A percentile compares a stretch with the other conserved stretches of the same genome.
phyloP scores from a whole-genome alignment of 345 rosid species.

The Camelina neglecta region DNA sequence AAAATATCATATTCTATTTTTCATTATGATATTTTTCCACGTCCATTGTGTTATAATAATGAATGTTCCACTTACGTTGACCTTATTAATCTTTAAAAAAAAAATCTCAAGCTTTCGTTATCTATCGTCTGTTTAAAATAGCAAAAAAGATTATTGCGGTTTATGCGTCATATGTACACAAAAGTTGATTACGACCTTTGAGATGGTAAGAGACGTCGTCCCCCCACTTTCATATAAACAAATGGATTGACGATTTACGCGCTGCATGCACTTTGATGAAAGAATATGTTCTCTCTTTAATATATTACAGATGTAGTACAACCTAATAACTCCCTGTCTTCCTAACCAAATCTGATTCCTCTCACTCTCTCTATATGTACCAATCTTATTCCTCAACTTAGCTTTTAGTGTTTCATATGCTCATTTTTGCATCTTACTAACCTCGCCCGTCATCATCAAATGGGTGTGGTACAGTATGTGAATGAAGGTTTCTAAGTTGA shows the following conservation, averaged over 20 bases:
- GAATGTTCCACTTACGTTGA: slow-evolving; percentile 42
- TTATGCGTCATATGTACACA: slow-evolving; percentile 37
- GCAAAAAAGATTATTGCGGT: slow-evolving; percentile 30
- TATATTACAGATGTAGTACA: slow-evolving; percentile 18
- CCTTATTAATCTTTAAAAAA: neutral
- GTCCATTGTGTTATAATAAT: slow-evolving; percentile 17
- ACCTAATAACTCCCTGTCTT: slow-evolving; percentile 22
- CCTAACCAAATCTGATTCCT: slow-evolving; percentile 41
- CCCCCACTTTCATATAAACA: slow-evolving; percentile 17
- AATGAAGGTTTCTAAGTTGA: neutral
- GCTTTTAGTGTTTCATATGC: slow-evolving; percentile 20
- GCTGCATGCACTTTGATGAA: slow-evolving; percentile 4
- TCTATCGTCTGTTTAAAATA: slow-evolving; percentile 34
- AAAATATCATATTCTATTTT: neutral
- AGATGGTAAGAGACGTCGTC: slow-evolving; percentile 37
- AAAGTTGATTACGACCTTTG: slow-evolving; percentile 39
- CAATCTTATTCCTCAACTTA: slow-evolving; percentile 32
- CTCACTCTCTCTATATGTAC: neutral
- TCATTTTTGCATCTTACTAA: slow-evolving; percentile 19
- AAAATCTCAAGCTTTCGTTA: slow-evolving; percentile 20
- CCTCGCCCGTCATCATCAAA: slow-evolving; percentile 29
- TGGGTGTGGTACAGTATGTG: slow-evolving; percentile 6
- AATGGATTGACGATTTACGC: slow-evolving; percentile 10
- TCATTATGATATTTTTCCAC: slow-evolving; percentile 28
- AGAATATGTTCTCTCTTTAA: slow-evolving; percentile 33